Conservation (phyloP, 78 protist species). For the Mantamonas sphyraenae region DNA sequence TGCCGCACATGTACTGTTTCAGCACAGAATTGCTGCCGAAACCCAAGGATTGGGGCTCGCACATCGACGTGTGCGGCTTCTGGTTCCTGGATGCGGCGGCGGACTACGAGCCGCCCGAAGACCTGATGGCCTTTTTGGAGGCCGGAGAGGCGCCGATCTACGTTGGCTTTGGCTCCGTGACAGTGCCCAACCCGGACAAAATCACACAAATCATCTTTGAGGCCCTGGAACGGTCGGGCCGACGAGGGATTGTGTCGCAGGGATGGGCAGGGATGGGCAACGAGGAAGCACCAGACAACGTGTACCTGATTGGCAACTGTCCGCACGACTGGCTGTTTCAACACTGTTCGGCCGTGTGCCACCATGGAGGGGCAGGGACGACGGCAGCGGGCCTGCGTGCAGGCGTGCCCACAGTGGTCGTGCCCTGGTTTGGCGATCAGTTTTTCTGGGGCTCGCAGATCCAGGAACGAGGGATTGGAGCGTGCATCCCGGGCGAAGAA, state of each 20-base stretch:
- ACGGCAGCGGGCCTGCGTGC: conserved; percentile 32
- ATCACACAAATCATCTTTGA: not conserved
- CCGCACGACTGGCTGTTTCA: conserved; percentile 52
- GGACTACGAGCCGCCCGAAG: conserved; percentile 8
- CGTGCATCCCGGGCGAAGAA: no score
- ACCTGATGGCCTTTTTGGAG: not conserved
- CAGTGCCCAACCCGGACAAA: not conserved
- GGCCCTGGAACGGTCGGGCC: not conserved
- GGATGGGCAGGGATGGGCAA: not conserved
- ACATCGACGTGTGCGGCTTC: conserved; percentile 29
- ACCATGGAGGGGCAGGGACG: conserved; percentile 59
- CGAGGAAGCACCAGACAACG: not conserved
- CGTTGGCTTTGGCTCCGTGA: conserved; percentile 18
- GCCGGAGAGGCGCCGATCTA: conserved; percentile 1
- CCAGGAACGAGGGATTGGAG: no score
- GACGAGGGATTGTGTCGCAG: not conserved
- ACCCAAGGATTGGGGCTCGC: conserved; percentile 24
- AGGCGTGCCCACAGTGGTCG: conserved; percentile 30
- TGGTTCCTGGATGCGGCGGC: no score
- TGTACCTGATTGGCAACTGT: not conserved
- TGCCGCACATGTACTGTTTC: conserved; percentile 24
- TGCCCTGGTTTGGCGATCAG: conserved; percentile 35
- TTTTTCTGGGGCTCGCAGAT: conserved; percentile 42
- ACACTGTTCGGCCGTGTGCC: conserved; percentile 13
- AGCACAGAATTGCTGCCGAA: conserved; percentile 6